Base-by-base conservation (phyloP, 2,329 filamentous ascomycete species). In the Samsoniella hepiali region DNA sequence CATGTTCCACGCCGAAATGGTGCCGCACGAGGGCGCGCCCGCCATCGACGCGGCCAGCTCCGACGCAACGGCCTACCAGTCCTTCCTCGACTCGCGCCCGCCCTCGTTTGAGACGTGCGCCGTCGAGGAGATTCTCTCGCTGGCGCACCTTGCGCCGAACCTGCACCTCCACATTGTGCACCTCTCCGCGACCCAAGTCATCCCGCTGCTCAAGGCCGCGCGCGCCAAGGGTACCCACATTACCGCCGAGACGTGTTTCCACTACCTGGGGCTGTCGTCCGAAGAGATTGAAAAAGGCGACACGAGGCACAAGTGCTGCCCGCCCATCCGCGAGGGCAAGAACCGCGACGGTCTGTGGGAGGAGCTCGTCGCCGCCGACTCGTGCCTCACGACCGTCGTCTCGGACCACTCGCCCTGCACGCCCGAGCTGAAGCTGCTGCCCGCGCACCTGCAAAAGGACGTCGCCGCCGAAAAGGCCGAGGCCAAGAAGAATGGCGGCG, bases 1-100 rank as follows among this genome's bases (percentile, higher is more conserved):
- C 70, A 98, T 99, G 94, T 99, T 99, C 80, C 95, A 99, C 73
- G 95, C 95, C 63, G 95, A 99, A 77, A 98, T 97, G 93, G 88
- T 96, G 13, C 93, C 94, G n/a, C 91, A 92, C 22, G 90, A 93
- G 68, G 79, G 90, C 57, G 86, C 87, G 68, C 93, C 91, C 0
- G 90, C 93, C 2, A 90, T 91, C 60, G 91, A 95, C 73, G 86
- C 87, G 32, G 87, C 91, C 4, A 82, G 83, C 34, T 92, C 91
- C 17, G 86, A 89, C 11, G 79, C 93, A 32, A 88, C 88, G 60
- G 81, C 88, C 36, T 99, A 99, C 79, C 85, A 86, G 66, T 97
- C 94, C 3, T 99, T 98, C 80, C 85, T 99, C 50, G 88, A 91
- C 67, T 97, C 94, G 3, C 89, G 95, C 0, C 95, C 95, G 0